Percentiles rank a stretch among this genome's conserved stretches.
These are phyloP conservation scores for Globisporangium spiculum DNA, from an alignment of 352 stramenopile species.

Conservation along the genomic window DNA sequence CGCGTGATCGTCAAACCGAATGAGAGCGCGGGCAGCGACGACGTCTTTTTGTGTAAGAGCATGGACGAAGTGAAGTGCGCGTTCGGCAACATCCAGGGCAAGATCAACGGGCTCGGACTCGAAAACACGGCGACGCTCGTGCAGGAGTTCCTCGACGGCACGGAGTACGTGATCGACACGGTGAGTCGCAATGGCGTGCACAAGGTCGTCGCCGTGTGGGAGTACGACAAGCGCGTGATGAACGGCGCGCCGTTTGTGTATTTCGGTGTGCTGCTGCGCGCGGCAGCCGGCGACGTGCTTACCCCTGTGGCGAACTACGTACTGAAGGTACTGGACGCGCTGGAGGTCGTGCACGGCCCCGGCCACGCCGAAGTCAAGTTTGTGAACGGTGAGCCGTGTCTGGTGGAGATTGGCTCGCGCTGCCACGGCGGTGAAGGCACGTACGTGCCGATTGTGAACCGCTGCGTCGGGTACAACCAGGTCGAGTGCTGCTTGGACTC, in stretches of 20 bases:
- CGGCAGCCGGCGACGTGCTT: slow-evolving; percentile 61
- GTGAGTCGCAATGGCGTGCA: slow-evolving; percentile 91
- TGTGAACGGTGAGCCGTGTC: slow-evolving; percentile 76
- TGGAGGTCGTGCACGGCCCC: slow-evolving; percentile 75
- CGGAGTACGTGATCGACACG: slow-evolving; percentile 97
- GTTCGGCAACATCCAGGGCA: slow-evolving; percentile 81
- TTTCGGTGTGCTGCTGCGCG: slow-evolving; percentile 81
- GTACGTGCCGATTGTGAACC: slow-evolving; percentile 91
- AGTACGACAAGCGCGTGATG: slow-evolving; percentile 97
- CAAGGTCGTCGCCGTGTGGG: slow-evolving; percentile 96
- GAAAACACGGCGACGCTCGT: slow-evolving; percentile 82
- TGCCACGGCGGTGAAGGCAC: slow-evolving; percentile 94
- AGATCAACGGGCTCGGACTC: slow-evolving; percentile 84
- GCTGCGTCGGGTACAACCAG: slow-evolving; percentile 93
- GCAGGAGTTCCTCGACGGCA: slow-evolving; percentile 93
- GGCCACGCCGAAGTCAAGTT: slow-evolving; percentile 86
- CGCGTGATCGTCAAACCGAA: slow-evolving; percentile 91
- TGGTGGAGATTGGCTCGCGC: slow-evolving; percentile 96
- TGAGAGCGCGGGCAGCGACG: slow-evolving; percentile 70
- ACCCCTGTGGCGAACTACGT: slow-evolving; percentile 62
- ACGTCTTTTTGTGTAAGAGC: slow-evolving; percentile 78
- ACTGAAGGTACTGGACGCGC: slow-evolving; percentile 62
- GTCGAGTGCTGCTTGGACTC: slow-evolving; percentile 83
- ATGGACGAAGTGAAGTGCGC: slow-evolving; percentile 73
- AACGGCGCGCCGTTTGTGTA: slow-evolving; percentile 95